Evolutionary conservation across 306 rosid genomes (phyloP).

Genomic region (Vicia faba): DNA sequence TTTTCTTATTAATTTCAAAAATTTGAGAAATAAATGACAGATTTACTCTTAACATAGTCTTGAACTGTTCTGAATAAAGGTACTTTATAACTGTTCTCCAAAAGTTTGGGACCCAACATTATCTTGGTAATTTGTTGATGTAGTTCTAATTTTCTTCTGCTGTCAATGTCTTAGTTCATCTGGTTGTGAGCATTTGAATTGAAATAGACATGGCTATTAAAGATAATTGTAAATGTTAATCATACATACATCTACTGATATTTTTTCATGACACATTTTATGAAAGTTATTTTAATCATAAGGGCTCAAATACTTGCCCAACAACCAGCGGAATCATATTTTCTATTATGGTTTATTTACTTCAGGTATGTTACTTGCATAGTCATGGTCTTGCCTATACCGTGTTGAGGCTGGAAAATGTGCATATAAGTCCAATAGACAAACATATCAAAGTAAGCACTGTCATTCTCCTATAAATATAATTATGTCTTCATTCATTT

Average conservation of each 20-base stretch:
- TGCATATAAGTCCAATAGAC: conserved; percentile 96
- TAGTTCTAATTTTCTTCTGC: too few relatives aligned
- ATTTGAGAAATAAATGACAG: not conserved
- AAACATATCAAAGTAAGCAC: conserved; percentile 92
- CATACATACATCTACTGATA: too few relatives aligned
- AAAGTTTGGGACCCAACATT: too few relatives aligned
- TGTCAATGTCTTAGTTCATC: too few relatives aligned
- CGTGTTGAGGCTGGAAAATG: conserved; percentile 88
- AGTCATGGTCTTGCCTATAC: conserved; percentile 99
- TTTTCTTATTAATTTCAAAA: not conserved
- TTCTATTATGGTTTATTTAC: conserved; percentile 36
- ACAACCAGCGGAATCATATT: conserved; percentile 34
- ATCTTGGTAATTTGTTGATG: too few relatives aligned
- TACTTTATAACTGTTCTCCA: too few relatives aligned
- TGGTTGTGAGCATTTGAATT: too few relatives aligned
- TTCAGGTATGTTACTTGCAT: conserved; percentile 91
- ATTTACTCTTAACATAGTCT: too few relatives aligned
- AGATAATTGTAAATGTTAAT: too few relatives aligned
- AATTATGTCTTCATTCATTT: conserved; percentile 30
- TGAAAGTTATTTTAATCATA: conserved; percentile 4
- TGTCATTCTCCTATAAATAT: conserved; percentile 5
- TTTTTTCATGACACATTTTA: too few relatives aligned
- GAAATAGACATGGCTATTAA: too few relatives aligned
- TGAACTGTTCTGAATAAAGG: too few relatives aligned
- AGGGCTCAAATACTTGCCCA: conserved; percentile 10